Conservation (phyloP, 176 grass and related monocot genomes). For the Juncus effusus region DNA sequence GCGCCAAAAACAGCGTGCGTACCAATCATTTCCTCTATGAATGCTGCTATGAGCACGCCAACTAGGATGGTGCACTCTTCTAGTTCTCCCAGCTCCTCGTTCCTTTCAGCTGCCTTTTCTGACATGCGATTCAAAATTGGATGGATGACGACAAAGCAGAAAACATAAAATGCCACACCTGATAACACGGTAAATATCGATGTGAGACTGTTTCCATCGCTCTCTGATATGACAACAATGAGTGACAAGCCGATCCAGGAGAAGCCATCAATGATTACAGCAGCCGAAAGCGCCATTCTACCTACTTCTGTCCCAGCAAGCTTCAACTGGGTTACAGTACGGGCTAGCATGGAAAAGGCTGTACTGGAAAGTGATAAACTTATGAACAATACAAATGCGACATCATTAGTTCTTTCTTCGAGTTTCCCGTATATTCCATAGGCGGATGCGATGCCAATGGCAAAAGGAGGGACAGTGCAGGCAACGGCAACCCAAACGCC, state of each 20-base stretch:
- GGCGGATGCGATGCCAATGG: slow-evolving; percentile 32
- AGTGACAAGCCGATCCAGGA: slow-evolving; percentile 41
- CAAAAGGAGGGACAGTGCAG: slow-evolving; percentile 45
- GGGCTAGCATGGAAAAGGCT: slow-evolving; percentile 62
- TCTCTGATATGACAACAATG: slow-evolving; percentile 37
- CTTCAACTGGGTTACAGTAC: slow-evolving; percentile 66
- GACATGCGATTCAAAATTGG: slow-evolving; percentile 37
- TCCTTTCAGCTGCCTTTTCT: slow-evolving; percentile 1
- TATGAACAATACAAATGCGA: slow-evolving; percentile 55
- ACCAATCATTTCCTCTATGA: slow-evolving; percentile 45
- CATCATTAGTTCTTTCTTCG: background rate
- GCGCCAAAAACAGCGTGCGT: slow-evolving; percentile 73
- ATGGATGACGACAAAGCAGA: slow-evolving; percentile 29
- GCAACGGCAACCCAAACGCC: slow-evolving; percentile 51
- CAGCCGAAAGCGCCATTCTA: slow-evolving; percentile 52
- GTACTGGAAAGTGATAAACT: slow-evolving; percentile 52
- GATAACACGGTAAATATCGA: slow-evolving; percentile 33
- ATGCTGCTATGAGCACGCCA: slow-evolving; percentile 56
- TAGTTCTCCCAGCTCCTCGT: slow-evolving; percentile 29
- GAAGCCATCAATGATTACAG: slow-evolving; percentile 52
- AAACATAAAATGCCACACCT: slow-evolving; percentile 27
- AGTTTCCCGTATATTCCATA: background rate
- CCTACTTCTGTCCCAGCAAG: slow-evolving; percentile 61
- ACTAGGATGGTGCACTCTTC: slow-evolving; percentile 46
- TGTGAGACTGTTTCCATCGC: background rate